These are phyloP conservation scores for Pelargonium citronellum DNA, from an alignment of 441 rosid species.

Conservation along the genomic window DNA sequence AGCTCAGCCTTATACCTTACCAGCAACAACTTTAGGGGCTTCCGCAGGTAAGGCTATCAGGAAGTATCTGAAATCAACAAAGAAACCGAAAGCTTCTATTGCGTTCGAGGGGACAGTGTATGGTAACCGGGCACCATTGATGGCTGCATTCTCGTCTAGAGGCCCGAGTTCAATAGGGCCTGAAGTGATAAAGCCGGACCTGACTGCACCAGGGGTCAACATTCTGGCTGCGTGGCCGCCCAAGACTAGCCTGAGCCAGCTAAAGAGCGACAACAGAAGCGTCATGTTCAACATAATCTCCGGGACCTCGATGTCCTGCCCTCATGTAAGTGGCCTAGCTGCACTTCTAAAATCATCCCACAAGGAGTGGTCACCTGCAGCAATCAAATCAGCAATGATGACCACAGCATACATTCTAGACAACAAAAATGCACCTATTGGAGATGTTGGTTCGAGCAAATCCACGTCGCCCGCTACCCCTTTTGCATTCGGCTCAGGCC, in stretches of 20 bases:
- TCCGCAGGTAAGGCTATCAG: conserved; percentile 28
- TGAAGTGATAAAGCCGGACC: conserved; percentile 52
- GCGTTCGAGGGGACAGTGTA: conserved; percentile 38
- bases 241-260: conserved; percentile 29
- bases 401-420: conserved; percentile 52
- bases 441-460: conserved; percentile 26
- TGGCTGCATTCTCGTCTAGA: conserved; percentile 59
- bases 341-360: conserved; percentile 48
- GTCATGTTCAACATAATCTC: conserved; percentile 50
- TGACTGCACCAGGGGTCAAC: conserved; percentile 55
- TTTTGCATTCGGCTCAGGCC: conserved; percentile 48
- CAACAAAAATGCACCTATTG: conserved; percentile 38
- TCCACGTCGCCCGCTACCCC: conserved; percentile 32
- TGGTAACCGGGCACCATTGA: conserved; percentile 41
- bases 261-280: conserved; percentile 37
- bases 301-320: conserved; percentile 70
- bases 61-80: conserved; percentile 26
- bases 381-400: conserved; percentile 59
- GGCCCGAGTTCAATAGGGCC: conserved; percentile 45
- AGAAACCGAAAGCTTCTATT: conserved; percentile 36
- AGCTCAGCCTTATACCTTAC: conserved; percentile 45
- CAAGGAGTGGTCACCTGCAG: conserved; percentile 56
- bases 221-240: conserved; percentile 65
- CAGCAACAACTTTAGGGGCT: conserved; percentile 37
- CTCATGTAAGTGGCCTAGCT: conserved; percentile 56